These are phyloP conservation scores for Ulvella scutata DNA, from an alignment of 139 green algal species.

Conservation along the genomic window DNA sequence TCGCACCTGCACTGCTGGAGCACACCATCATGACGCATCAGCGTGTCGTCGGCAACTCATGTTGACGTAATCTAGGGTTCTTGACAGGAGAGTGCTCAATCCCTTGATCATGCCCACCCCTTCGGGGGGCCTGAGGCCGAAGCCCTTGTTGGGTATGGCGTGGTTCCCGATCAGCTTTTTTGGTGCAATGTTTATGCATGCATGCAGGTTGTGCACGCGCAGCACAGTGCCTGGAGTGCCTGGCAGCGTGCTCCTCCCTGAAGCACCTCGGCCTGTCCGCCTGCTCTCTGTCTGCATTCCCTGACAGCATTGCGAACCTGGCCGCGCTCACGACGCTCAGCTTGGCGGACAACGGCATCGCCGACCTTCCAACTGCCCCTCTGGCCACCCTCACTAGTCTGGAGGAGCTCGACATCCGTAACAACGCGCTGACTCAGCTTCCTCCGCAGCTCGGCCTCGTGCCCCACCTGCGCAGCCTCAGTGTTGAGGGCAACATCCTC, in stretches of 20 bases:
- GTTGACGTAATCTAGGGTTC: too few relatives aligned
- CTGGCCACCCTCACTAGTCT: neutral
- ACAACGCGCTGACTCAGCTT: neutral
- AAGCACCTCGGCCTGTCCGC: neutral
- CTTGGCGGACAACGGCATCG: neutral
- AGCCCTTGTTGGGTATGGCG: too few relatives aligned
- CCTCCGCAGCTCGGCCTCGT: conserved; percentile 3
- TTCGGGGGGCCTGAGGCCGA: too few relatives aligned
- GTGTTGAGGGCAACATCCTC: neutral
- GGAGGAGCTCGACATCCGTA: neutral
- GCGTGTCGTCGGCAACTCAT: too few relatives aligned
- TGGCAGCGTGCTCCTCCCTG: neutral
- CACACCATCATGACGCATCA: too few relatives aligned
- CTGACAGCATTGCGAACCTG: neutral
- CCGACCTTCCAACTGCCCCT: neutral
- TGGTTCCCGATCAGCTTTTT: too few relatives aligned
- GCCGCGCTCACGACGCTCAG: neutral
- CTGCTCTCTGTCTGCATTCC: neutral
- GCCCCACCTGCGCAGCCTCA: neutral
- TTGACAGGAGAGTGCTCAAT: too few relatives aligned
- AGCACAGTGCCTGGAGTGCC: neutral
- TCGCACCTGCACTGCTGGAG: too few relatives aligned
- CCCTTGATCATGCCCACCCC: too few relatives aligned
- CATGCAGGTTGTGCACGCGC: neutral
- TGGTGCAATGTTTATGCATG: too few relatives aligned